Base-by-base conservation (phyloP, 169 alveolate species). In the Cryptosporidium ryanae region DNA sequence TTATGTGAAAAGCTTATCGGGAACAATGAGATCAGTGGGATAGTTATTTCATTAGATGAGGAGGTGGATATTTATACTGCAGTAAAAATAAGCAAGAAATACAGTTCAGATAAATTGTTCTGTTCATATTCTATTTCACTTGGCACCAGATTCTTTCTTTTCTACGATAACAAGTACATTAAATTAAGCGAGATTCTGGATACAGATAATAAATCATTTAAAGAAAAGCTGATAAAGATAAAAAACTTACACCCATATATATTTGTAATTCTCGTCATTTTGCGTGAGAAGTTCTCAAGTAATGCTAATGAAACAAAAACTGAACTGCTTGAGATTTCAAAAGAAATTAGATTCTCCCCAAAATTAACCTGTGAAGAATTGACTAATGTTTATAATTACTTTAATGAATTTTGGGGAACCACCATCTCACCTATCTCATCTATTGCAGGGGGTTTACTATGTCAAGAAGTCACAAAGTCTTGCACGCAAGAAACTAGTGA, bases 361-460 rank as follows among this genome's bases (percentile, higher is more conserved):
- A 76, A n/a, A 55, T 29, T 57, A 5, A 70, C 57, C 25, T 32
- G 1, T 43, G 64, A 76, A n/a, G 52, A 76, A 34, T 18, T 55
- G 21, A 44, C 25, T 4, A 46, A 76, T 43, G 21, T 76, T 23
- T n/a, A 38, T 21, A 43, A 59, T 23, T 0, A 27, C 18, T 57
- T 76, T 17, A 17, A 18, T 7, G 61, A 43, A 3, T 44, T 38
- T 15, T 76, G 87, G 87, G 71, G 71, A 23, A 59, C 44, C 13
- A 59, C 87, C 15, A 76, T 76, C 21, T 76, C 87, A 21, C 87
- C 87, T 23, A 59, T 76, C 18, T 67, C 87, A 15, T 76, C 87
- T 43, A 76, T 76, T 27, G 87, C 65, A 12, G 87, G 87, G n/a
- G 87, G 87, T 18, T 8, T 76, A 18, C 44, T 76, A 18, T 76